Percentiles rank a stretch among this genome's conserved stretches.
Evolutionary conservation across 352 stramenopile species (phyloP).

Genomic region (Globisporangium nodosum): DNA sequence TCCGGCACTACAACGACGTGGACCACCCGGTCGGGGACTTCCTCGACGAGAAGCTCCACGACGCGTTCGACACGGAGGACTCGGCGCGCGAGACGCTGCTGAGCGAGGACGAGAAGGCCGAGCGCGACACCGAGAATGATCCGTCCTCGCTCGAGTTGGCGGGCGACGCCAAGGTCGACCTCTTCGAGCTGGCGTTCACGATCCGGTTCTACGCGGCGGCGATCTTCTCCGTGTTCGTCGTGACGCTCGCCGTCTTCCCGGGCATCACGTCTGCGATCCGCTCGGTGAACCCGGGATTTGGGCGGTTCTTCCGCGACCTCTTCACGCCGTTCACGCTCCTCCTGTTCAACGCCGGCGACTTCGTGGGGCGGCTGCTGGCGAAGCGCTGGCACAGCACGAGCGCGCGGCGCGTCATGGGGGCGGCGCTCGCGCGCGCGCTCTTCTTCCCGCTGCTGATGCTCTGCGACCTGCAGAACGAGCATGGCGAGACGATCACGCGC

Average conservation of each 20-base stretch:
- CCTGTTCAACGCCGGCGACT: conserved; percentile 73
- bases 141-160: not conserved
- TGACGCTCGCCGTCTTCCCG: conserved; percentile 74
- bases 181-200: conserved; percentile 46
- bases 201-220: conserved; percentile 54
- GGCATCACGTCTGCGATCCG: conserved; percentile 69
- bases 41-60: conserved; percentile 11
- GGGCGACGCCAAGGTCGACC: conserved; percentile 27
- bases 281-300: conserved; percentile 35
- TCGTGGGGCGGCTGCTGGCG: conserved; percentile 54
- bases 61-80: conserved; percentile 10
- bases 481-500: conserved; percentile 50
- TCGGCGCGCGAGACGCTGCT: conserved; percentile 35
- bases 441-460: conserved; percentile 74
- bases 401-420: conserved; percentile 27
- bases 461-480: conserved; percentile 73
- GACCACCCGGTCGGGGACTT: conserved; percentile 28
- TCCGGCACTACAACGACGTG: conserved; percentile 56
- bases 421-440: conserved; percentile 31
- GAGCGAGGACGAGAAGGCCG: conserved; percentile 13
- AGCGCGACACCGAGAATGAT: conserved; percentile 2
- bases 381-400: conserved; percentile 28
- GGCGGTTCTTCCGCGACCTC: conserved; percentile 50
- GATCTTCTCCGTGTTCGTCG: conserved; percentile 72
- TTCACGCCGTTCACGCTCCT: conserved; percentile 79